These are phyloP conservation scores for Neophaeococcomyces mojaviensis DNA, from an alignment of 2,329 filamentous ascomycete species.

Conservation along the genomic window DNA sequence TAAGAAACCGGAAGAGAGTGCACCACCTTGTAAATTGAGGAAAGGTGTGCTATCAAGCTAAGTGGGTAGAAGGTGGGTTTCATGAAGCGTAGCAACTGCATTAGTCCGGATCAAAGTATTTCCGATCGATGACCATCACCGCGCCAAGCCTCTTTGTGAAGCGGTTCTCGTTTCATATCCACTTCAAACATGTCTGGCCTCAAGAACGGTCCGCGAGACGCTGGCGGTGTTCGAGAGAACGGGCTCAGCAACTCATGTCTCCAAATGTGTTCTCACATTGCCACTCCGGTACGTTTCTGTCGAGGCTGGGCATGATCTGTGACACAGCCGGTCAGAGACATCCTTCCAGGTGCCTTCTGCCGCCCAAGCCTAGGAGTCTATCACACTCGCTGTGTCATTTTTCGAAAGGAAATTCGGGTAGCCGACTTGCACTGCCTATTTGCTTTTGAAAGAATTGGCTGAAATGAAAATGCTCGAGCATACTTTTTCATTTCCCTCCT, in stretches of 20 bases:
- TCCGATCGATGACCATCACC: too few species aligned
- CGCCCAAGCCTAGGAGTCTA: background rate
- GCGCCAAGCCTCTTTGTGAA: too few species aligned
- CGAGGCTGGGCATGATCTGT: background rate
- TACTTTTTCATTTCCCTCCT: background rate
- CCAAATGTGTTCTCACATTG: background rate
- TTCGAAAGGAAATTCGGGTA: background rate
- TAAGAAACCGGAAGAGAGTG: too few species aligned
- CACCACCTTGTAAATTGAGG: too few species aligned
- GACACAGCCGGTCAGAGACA: background rate
- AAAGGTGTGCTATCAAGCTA: too few species aligned
- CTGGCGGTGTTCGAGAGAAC: background rate
- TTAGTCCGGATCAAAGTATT: too few species aligned
- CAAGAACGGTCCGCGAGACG: constrained; percentile 7
- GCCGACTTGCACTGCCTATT: constrained; percentile 3
- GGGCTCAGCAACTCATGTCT: background rate
- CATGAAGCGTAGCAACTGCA: too few species aligned
- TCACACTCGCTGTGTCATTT: background rate
- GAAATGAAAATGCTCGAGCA: background rate
- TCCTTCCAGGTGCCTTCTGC: background rate
- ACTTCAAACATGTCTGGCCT: constrained; percentile 7
- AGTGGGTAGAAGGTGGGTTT: too few species aligned
- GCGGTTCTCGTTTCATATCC: constrained; percentile 3
- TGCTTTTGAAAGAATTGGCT: background rate
- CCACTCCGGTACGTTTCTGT: background rate